Percentiles rank a stretch among this genome's conserved stretches.
Evolutionary conservation across 2,329 filamentous ascomycete species (phyloP).

Genomic region (Clonostachys solani): DNA sequence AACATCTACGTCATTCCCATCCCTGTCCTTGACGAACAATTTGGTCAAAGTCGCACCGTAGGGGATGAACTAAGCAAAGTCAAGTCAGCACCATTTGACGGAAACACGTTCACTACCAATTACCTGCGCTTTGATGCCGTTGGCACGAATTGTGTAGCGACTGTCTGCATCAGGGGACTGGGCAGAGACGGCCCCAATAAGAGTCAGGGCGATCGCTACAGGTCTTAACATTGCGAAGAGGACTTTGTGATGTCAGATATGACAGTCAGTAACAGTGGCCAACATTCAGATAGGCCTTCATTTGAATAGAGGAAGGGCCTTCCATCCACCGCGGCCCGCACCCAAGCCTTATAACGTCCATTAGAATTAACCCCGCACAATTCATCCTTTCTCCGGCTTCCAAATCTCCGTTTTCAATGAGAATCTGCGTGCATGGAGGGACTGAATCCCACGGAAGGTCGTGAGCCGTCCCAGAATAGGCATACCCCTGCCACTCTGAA

Average conservation of each 20-base stretch:
- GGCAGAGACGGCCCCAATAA: not conserved
- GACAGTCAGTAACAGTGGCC: not conserved
- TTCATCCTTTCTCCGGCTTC: not conserved
- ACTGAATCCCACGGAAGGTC: not conserved
- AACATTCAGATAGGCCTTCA: not conserved
- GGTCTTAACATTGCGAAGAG: not conserved
- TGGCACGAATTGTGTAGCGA: constrained; percentile 25
- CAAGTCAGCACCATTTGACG: not conserved
- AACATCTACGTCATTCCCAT: constrained; percentile 57
- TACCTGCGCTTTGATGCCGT: constrained; percentile 31
- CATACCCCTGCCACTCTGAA: too few relatives aligned
- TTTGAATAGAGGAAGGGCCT: not conserved
- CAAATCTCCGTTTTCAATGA: not conserved
- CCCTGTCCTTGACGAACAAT: constrained; percentile 58
- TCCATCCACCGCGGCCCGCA: not conserved
- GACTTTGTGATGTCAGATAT: not conserved
- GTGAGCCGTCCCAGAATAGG: not conserved
- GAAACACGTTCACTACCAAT: constrained; percentile 6
- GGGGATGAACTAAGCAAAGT: constrained; percentile 40
- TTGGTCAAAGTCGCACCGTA: constrained; percentile 60
- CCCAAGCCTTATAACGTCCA: not conserved
- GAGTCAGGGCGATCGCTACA: not conserved
- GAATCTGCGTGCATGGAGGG: not conserved
- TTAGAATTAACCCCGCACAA: not conserved
- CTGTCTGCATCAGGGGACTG: constrained; percentile 20